Evolutionary conservation across 495 filamentous ascomycete genomes (phyloP).

Genomic region (Xanthoparmelia taractica): DNA sequence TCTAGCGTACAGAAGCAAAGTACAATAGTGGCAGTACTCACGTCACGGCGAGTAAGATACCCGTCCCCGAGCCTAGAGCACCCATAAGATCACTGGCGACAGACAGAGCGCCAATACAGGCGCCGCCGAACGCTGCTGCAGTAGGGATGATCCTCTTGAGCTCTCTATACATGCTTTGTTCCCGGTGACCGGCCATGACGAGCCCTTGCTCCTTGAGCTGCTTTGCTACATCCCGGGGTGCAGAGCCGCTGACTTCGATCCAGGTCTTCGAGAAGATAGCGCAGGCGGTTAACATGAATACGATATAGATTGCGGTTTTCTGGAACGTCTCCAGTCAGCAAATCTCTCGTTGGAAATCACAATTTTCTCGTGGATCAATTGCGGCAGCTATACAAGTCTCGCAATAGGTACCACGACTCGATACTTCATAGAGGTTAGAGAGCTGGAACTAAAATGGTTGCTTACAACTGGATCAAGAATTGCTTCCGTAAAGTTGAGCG

Average conservation of each 20-base stretch:
- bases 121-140: constrained; percentile 96
- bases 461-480: constrained; percentile 74
- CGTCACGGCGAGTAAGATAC: constrained; percentile 97
- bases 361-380: not conserved
- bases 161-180: constrained; percentile 99
- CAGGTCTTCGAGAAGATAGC: constrained; percentile 96
- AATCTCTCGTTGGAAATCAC: not conserved
- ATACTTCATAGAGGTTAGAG: not conserved
- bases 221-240: constrained; percentile 97
- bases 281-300: constrained; percentile 94
- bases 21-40: constrained; percentile 46
- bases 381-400: not conserved
- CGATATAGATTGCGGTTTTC: constrained; percentile 91
- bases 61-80: constrained; percentile 92
- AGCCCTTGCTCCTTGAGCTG: constrained; percentile 99
- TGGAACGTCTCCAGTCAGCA: not conserved
- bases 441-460: not conserved
- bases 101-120: constrained; percentile 95
- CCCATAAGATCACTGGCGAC: constrained; percentile 93
- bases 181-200: constrained; percentile 98
- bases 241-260: constrained; percentile 98
- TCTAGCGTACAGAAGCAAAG: not conserved
- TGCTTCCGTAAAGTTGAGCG: constrained; percentile 93
- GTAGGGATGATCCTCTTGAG: constrained; percentile 98
- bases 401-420: not conserved